These are phyloP conservation scores for Pythium utonaiense DNA, from an alignment of 352 stramenopile genomes.

Conservation along the genomic window DNA sequence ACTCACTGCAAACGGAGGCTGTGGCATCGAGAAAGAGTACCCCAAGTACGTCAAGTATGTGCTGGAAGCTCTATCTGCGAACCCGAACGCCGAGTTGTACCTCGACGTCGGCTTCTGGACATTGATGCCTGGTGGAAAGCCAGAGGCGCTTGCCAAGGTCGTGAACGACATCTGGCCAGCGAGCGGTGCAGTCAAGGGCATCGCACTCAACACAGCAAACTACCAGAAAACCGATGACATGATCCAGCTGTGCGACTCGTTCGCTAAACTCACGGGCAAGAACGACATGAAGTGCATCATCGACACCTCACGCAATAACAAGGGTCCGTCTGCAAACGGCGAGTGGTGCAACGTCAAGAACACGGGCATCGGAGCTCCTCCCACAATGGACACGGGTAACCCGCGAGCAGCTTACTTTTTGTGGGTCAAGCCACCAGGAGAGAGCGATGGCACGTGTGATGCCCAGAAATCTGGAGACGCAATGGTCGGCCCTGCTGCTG, in stretches of 20 bases:
- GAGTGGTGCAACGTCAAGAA: conserved; percentile 37
- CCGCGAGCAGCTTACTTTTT: conserved; percentile 26
- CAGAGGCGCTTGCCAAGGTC: conserved; percentile 1
- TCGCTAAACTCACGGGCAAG: conserved; percentile 8
- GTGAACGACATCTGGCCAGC: conserved; percentile 20
- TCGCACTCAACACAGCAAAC: conserved; percentile 36
- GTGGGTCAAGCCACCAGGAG: conserved; percentile 37
- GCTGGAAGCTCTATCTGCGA: conserved; percentile 17
- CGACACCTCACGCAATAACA: conserved; percentile 33
- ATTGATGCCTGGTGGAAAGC: conserved; percentile 12
- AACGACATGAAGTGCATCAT: conserved; percentile 25
- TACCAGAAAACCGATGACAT: conserved; percentile 29
- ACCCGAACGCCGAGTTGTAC: conserved; percentile 30
- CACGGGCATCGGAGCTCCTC: conserved; percentile 28
- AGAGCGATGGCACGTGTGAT: conserved; percentile 30
- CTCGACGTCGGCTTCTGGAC: conserved; percentile 32
- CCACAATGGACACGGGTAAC: conserved; percentile 20
- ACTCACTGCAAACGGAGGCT: conserved; percentile 18
- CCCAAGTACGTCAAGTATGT: conserved; percentile 22
- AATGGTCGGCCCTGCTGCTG: conserved; percentile 22
- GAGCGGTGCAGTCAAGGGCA: conserved; percentile 21
- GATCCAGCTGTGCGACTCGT: conserved; percentile 20
- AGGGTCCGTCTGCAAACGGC: conserved; percentile 10
- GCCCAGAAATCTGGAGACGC: conserved; percentile 15
- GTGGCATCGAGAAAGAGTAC: conserved; percentile 22